These are phyloP conservation scores for Mycena indigotica DNA, from an alignment of 768 basidiomycete genomes.

Conservation along the genomic window DNA sequence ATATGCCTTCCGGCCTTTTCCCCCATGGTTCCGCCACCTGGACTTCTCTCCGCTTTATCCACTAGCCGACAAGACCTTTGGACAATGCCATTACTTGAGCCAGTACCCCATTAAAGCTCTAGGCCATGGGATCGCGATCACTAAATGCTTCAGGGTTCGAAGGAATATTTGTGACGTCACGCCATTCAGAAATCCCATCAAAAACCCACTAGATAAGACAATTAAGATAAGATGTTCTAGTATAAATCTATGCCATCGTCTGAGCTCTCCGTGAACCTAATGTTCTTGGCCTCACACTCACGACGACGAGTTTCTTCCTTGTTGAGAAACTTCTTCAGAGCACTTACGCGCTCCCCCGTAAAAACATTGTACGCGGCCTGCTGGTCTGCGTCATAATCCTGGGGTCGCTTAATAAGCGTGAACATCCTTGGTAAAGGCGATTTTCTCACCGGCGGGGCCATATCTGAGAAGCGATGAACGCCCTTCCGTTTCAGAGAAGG, in stretches of 20 bases:
- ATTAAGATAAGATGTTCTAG: constrained; percentile 29
- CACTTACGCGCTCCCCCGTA: constrained; percentile 63
- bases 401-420: constrained; percentile 18
- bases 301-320: constrained; percentile 63
- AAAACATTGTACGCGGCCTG: constrained; percentile 79
- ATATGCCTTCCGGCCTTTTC: too few species aligned
- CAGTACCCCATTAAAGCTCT: too few species aligned
- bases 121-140: too few species aligned
- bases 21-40: too few species aligned
- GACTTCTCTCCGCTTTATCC: too few species aligned
- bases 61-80: too few species aligned
- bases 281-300: constrained; percentile 60
- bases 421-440: constrained; percentile 13
- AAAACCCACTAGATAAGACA: not conserved
- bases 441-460: constrained; percentile 59
- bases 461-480: constrained; percentile 75
- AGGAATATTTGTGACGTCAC: too few species aligned
- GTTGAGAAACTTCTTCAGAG: constrained; percentile 69
- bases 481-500: constrained; percentile 71
- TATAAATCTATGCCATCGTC: constrained; percentile 69
- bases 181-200: too few species aligned
- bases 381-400: constrained; percentile 71
- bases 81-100: too few species aligned
- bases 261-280: constrained; percentile 59
- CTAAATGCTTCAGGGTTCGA: too few species aligned